Conservation (phyloP, 129 eudicot species). For the Chrysanthemum makinoi region DNA sequence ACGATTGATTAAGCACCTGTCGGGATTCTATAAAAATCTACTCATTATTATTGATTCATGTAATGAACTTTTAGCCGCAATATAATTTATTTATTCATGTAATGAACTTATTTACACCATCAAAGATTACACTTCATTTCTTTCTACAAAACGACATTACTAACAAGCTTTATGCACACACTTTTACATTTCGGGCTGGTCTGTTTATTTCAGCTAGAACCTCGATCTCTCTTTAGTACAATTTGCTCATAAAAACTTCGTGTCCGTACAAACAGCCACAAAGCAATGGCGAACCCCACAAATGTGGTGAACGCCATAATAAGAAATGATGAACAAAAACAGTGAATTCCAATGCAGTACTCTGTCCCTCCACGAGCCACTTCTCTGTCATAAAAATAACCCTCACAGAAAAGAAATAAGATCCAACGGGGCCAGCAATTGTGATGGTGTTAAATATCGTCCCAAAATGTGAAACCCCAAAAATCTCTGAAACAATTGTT, state of each 20-base stretch:
- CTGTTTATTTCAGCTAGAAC: slow-evolving; percentile 17
- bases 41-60: no score
- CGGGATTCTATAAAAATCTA: no score
- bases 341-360: slow-evolving; percentile 59
- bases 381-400: slow-evolving; percentile 63
- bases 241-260: slow-evolving; percentile 46
- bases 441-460: slow-evolving; percentile 81
- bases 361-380: slow-evolving; percentile 32
- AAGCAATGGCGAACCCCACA: slow-evolving; percentile 47
- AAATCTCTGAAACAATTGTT: slow-evolving; percentile 71
- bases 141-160: no score
- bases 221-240: slow-evolving; percentile 31
- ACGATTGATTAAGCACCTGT: neutral
- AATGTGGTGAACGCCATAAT: slow-evolving; percentile 58
- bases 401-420: slow-evolving; percentile 71
- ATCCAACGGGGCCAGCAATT: slow-evolving; percentile 71
- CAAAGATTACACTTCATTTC: no score
- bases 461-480: slow-evolving; percentile 73
- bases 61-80: no score
- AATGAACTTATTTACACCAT: no score
- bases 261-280: slow-evolving; percentile 51
- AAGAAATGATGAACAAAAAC: slow-evolving; percentile 56
- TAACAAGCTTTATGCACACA: no score
- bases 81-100: no score
- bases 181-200: no score